phyloP scores from a whole-genome alignment of 192 early-diverging fungal genomes.

The Coemansia pectinata region DNA sequence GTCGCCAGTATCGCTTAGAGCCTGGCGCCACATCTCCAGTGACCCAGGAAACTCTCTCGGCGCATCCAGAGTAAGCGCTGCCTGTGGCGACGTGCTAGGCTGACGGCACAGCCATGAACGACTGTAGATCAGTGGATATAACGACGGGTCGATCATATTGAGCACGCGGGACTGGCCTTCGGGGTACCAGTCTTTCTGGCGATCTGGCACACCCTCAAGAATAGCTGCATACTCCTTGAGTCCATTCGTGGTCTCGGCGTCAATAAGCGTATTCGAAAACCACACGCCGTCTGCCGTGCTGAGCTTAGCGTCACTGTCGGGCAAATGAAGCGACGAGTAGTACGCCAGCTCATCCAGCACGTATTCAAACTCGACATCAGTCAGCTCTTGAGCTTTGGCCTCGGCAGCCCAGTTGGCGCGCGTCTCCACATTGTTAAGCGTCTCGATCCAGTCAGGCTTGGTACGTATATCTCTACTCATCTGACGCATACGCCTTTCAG shows the following conservation, averaged over 20 bases:
- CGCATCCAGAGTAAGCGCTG: neutral
- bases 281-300: constrained; percentile 12
- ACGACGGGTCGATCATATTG: constrained; percentile 46
- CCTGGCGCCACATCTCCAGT: neutral
- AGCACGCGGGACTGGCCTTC: constrained; percentile 45
- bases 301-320: neutral
- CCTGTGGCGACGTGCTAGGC: neutral
- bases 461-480: constrained; percentile 29
- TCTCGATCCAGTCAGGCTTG: constrained; percentile 31
- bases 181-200: constrained; percentile 55
- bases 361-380: constrained; percentile 17
- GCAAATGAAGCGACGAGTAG: constrained; percentile 15
- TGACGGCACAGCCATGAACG: neutral
- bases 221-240: constrained; percentile 6
- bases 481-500: constrained; percentile 1
- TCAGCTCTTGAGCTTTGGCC: constrained; percentile 5
- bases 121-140: constrained; percentile 28
- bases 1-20: neutral
- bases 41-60: neutral
- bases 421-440: constrained; percentile 7
- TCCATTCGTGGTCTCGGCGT: neutral
- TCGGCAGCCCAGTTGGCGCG: constrained; percentile 1
- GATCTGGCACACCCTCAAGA: neutral
- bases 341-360: constrained; percentile 33
- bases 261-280: constrained; percentile 17